These are phyloP conservation scores for Geotrichum siamense DNA, from an alignment of 1,139 yeast genomes.

Conservation along the genomic window DNA sequence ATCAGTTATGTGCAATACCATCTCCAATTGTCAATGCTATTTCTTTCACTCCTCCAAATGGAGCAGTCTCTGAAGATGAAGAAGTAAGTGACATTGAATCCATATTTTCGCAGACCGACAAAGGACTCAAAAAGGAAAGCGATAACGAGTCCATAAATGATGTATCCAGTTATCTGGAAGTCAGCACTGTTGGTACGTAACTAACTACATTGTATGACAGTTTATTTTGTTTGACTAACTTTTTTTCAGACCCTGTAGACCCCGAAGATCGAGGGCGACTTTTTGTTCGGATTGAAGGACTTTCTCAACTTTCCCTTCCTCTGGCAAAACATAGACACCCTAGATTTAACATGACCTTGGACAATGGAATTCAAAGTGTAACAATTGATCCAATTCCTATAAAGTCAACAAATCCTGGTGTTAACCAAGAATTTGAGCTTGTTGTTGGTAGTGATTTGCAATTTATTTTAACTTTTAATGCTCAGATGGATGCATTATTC, in stretches of 20 bases:
- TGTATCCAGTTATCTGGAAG: not conserved
- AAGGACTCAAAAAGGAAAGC: constrained; percentile 4
- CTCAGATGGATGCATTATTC: constrained; percentile 15
- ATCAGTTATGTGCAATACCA: constrained; percentile 23
- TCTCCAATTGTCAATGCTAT: constrained; percentile 24
- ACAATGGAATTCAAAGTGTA: constrained; percentile 83
- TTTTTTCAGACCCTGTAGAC: constrained; percentile 20
- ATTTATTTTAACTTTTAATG: constrained; percentile 63
- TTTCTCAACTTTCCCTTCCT: constrained; percentile 55
- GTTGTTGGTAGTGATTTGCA: constrained; percentile 57
- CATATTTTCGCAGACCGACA: constrained; percentile 9
- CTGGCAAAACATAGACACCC: constrained; percentile 37
- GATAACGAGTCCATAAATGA: constrained; percentile 6
- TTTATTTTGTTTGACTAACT: not conserved
- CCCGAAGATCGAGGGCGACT: constrained; percentile 63
- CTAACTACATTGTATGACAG: not conserved
- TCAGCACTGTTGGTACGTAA: not conserved
- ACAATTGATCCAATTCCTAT: constrained; percentile 60
- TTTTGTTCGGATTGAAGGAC: constrained; percentile 59
- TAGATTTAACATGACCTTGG: constrained; percentile 61
- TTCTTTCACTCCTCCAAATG: constrained; percentile 20
- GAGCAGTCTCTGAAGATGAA: constrained; percentile 12
- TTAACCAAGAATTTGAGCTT: constrained; percentile 79
- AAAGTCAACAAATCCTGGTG: constrained; percentile 36
- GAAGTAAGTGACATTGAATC: constrained; percentile 15